phyloP scores from a whole-genome alignment of 2,329 filamentous ascomycete genomes.

The Aureobasidium mangrovei region DNA sequence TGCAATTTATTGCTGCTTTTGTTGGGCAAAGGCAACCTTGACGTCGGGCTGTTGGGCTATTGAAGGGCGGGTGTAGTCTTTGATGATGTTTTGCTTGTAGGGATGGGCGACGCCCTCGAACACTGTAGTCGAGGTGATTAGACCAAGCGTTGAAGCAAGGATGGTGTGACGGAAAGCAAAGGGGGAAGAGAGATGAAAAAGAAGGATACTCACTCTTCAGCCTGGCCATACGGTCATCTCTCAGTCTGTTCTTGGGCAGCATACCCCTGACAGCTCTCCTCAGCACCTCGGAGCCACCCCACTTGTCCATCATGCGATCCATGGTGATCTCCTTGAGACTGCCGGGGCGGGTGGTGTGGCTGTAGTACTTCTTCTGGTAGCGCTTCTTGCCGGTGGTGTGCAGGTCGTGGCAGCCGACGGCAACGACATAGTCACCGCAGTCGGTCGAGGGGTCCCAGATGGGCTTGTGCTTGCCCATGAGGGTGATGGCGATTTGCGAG shows the following conservation, averaged over 20 bases:
- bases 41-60: conserved; percentile 14
- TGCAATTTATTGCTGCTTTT: conserved; percentile 6
- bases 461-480: conserved; percentile 99
- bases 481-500: conserved; percentile 71
- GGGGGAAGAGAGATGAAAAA: background rate
- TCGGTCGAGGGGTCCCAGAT: conserved; percentile 96
- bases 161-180: too few relatives aligned
- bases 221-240: conserved; percentile 77
- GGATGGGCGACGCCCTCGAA: conserved; percentile 92
- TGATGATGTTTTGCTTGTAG: conserved; percentile 79
- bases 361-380: conserved; percentile 91
- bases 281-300: conserved; percentile 85
- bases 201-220: conserved; percentile 59
- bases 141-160: background rate
- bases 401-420: conserved; percentile 77
- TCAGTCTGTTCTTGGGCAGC: conserved; percentile 91
- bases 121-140: conserved; percentile 37
- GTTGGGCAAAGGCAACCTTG: conserved; percentile 12
- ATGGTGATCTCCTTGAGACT: conserved; percentile 82
- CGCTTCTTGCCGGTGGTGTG: conserved; percentile 87
- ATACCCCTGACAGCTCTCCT: conserved; percentile 90
- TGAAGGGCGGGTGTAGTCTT: conserved; percentile 23
- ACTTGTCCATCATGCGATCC: conserved; percentile 90
- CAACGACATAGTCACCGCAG: conserved; percentile 98
- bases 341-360: conserved; percentile 84